phyloP scores from a whole-genome alignment of 371 early-diverging fungal genomes.

The Apophysomyces ossiformis region DNA sequence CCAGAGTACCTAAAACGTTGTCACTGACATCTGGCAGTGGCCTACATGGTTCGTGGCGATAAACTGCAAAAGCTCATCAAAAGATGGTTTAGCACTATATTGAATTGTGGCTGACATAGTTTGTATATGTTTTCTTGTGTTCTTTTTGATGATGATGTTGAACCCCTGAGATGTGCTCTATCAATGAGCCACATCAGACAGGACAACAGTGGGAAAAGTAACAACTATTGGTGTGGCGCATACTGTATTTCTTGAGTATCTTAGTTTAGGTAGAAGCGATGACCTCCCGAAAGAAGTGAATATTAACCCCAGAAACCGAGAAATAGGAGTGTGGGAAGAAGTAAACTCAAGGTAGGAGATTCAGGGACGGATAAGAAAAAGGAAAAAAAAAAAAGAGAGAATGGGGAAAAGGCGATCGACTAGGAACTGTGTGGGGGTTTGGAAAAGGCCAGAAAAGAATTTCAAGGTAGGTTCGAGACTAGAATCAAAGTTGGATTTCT shows the following conservation, averaged over 20 bases:
- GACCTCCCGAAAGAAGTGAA: background rate
- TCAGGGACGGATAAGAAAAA: background rate
- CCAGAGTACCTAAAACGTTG: background rate
- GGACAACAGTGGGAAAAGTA: background rate
- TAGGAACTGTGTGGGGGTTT: background rate
- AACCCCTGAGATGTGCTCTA: background rate
- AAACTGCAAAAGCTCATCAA: background rate
- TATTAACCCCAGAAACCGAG: background rate
- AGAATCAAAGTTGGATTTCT: background rate
- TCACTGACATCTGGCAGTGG: background rate
- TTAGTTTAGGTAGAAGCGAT: background rate
- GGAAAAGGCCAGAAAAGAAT: background rate
- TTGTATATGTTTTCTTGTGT: background rate
- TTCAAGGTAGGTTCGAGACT: background rate
- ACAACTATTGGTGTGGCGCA: background rate
- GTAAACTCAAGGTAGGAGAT: background rate
- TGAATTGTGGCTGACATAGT: constrained; percentile 4
- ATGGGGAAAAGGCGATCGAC: background rate
- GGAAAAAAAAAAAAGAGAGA: too few relatives aligned
- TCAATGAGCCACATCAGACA: background rate
- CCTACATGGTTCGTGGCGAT: background rate
- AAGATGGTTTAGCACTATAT: background rate
- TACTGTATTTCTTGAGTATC: background rate
- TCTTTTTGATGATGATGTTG: background rate
- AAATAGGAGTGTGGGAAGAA: background rate